Evolutionary conservation across 225 moss, liverwort and hornwort species (phyloP).

Genomic region (Polytrichum formosum): DNA sequence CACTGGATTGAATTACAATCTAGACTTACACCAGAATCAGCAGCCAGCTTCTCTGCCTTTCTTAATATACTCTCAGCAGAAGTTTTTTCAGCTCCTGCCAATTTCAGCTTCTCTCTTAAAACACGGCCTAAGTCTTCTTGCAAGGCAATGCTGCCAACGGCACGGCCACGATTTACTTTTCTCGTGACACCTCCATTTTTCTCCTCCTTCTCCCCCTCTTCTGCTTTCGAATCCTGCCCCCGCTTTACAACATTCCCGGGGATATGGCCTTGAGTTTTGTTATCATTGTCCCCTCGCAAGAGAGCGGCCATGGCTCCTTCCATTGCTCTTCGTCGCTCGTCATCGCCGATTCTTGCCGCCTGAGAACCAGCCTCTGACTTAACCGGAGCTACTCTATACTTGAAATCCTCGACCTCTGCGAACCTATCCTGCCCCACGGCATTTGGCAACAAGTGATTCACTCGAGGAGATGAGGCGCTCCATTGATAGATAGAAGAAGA

Average conservation of each 20-base stretch:
- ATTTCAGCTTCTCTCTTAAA: slow-evolving; percentile 1
- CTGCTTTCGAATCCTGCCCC: neutral
- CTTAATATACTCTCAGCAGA: slow-evolving; percentile 24
- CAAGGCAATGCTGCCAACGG: neutral
- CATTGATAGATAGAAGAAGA: neutral
- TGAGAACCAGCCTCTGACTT: neutral
- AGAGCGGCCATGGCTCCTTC: slow-evolving; percentile 40
- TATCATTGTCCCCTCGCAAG: slow-evolving; percentile 17
- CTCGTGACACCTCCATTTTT: neutral
- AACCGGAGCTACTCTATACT: neutral
- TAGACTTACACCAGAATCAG: slow-evolving; percentile 20
- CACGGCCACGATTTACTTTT: slow-evolving; percentile 7
- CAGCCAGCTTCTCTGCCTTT: slow-evolving; percentile 32
- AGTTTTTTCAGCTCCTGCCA: slow-evolving; percentile 1
- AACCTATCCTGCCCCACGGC: neutral
- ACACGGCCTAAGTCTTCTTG: slow-evolving; percentile 1
- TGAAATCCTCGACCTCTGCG: neutral
- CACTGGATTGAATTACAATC: neutral
- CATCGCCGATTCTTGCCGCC: slow-evolving; percentile 1
- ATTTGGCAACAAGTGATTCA: neutral
- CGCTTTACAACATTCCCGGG: slow-evolving; percentile 19
- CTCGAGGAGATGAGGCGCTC: neutral
- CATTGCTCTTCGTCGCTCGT: slow-evolving; percentile 27
- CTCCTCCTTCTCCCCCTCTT: slow-evolving; percentile 3
- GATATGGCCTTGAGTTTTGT: slow-evolving; percentile 13